These are phyloP conservation scores for Tetrapisispora fleetii DNA, from an alignment of 805 yeast species.

Conservation along the genomic window DNA sequence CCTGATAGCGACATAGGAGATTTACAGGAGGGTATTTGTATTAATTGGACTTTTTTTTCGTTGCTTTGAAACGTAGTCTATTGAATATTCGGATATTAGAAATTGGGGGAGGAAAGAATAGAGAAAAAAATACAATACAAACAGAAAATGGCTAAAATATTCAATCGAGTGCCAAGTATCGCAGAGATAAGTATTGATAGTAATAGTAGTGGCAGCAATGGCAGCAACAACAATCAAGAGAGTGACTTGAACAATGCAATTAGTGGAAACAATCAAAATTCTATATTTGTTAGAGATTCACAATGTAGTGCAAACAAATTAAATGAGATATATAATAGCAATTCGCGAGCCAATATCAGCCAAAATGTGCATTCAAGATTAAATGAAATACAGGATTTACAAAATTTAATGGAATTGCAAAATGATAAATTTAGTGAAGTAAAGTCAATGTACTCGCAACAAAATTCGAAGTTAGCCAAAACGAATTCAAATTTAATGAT, in stretches of 20 bases:
- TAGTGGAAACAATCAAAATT: not conserved
- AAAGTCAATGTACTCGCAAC: conserved; percentile 24
- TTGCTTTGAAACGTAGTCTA: not conserved
- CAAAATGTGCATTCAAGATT: not conserved
- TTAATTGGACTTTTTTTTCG: no score
- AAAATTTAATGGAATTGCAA: conserved; percentile 21
- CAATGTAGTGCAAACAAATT: not conserved
- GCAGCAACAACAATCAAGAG: not conserved
- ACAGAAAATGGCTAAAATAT: not conserved
- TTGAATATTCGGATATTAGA: not conserved
- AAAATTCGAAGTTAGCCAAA: conserved; percentile 50
- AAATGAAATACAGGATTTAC: conserved; percentile 21
- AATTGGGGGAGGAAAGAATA: not conserved
- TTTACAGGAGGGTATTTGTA: no score
- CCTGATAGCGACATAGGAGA: no score
- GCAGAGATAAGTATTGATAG: not conserved
- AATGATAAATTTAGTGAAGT: conserved; percentile 11
- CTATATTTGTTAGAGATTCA: not conserved
- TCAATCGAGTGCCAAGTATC: not conserved
- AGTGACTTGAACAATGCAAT: not conserved
- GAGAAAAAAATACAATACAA: not conserved
- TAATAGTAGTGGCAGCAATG: not conserved
- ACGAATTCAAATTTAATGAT: conserved; percentile 44
- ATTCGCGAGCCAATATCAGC: not conserved
- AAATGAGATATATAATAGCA: not conserved